These are phyloP conservation scores for Keithomyces neogunnii DNA, from an alignment of 2,329 filamentous ascomycete genomes.

Conservation along the genomic window DNA sequence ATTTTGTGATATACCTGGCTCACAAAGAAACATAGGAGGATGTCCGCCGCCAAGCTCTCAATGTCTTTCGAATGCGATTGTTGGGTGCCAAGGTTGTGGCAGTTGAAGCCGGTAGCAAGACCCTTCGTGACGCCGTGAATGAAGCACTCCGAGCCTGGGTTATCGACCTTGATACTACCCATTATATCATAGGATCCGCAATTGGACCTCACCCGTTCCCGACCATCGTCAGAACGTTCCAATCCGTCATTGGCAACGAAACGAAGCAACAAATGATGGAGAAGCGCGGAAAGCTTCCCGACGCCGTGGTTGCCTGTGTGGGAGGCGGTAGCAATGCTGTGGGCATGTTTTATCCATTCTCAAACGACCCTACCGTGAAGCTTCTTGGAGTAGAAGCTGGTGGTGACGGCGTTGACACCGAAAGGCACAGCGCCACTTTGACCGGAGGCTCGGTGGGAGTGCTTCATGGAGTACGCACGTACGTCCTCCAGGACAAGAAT, in stretches of 20 bases:
- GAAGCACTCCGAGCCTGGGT: constrained; percentile 95
- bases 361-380: constrained; percentile 75
- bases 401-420: constrained; percentile 83
- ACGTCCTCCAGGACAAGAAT: constrained; percentile 85
- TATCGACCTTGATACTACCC: constrained; percentile 81
- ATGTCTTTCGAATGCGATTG: constrained; percentile 97
- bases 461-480: constrained; percentile 90
- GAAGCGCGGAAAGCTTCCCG: constrained; percentile 79
- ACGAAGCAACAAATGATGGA: constrained; percentile 86
- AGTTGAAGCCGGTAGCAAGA: constrained; percentile 82
- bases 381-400: constrained; percentile 91
- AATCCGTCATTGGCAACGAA: constrained; percentile 91
- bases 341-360: constrained; percentile 98
- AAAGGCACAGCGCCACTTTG: constrained; percentile 79
- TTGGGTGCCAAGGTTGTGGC: constrained; percentile 88
- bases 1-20: constrained; percentile 8
- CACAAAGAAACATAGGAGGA: constrained; percentile 54
- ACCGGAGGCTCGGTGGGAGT: constrained; percentile 84
- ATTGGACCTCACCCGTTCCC: constrained; percentile 98
- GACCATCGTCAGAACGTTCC: constrained; percentile 94
- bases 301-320: constrained; percentile 93
- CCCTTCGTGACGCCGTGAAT: constrained; percentile 83
- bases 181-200: constrained; percentile 96
- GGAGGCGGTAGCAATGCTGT: constrained; percentile 91
- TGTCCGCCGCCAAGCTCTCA: constrained; percentile 88